Base-by-base conservation (phyloP, 768 basidiomycete species). In the Russula sp. region DNA sequence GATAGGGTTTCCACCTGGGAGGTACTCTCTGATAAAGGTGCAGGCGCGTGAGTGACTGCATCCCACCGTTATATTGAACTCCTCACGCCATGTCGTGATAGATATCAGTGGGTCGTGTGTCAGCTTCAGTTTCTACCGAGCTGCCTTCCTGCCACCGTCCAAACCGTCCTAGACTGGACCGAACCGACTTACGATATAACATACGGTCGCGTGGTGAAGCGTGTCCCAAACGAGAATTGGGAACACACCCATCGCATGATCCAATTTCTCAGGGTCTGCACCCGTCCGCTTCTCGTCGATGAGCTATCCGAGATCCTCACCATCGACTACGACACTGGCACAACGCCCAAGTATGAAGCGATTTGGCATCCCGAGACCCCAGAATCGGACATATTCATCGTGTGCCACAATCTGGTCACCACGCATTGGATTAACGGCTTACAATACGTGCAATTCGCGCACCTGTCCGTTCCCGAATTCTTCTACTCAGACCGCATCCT, bases 91-190 rank as follows among this genome's bases (percentile, higher is more conserved):
- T 36, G 34, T 38, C 48, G 16, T 42, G 42, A 49, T 46, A 74
- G 73, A 64, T 73, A 71, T 60, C 66, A 68, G 5, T 71, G 69
- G 64, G 68, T 72, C 20, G 18, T 60, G 3, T 72, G 66, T 34
- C 73, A 73, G 51, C 34, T 74, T 22, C 65, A 62, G 22, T 53
- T 60, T 49, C 57, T 74, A 4, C 55, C 53, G 3, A 26, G 58
- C 2, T 72, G 71, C 50, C 59, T 55, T 28, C 46, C 57, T 30
- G 54, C 44, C 0, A 61, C 63, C n/a, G 49, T 74, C 32, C 40
- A 59, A 32, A 57, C 65, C 13, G 62, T 66, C 6, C 61, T 74
- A 10, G 56, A 63, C 18, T 51, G 40, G 26, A 59, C 73, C 48
- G 69, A 68, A 1, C 63, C 24, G 22, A 63, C 62, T 5, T 44